Evolutionary conservation across 2,329 filamentous ascomycete species (phyloP), one percentile per base, ranked within the genome.

Genomic region (Tolypocladium ophioglossoides): DNA sequence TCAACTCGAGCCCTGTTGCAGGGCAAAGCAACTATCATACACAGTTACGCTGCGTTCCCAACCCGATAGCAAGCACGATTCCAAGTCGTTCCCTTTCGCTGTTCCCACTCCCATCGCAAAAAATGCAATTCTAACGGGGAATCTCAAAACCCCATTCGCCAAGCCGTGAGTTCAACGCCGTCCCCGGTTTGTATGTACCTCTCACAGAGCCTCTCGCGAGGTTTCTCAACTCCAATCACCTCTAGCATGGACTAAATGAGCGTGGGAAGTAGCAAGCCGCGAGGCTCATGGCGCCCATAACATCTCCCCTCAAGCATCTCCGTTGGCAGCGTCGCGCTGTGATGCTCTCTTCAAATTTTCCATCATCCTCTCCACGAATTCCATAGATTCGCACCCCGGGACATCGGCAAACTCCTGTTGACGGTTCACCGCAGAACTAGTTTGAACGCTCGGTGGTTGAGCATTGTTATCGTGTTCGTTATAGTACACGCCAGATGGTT

Each of bases 341-440:
- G 68, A 70, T 11, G 72, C 73, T 51, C 73, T 69, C 44, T 73
- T 72, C 16, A 82, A 66, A 57, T 79, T 78, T 46, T 65, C 62
- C 71, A 82, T 74, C 70, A 82, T 76, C 57, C 72, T 73, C 62
- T 80, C 76, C 47, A 81, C 72, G 41, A 80, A 69, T 30, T 74
- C 67, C 67, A 73, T 72, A n/a, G 72, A 74, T 59, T 74, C 74
- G 50, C 66, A 61, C 12, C 69, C 70, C 10, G 74, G 70, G 24
- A 74, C 71, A 53, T 75, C 72, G 2, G 72, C 65, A 51, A 75
- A 71, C 18, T 68, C 69, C 38, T 69, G 68, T n/a, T 58, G 57
- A 27, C 18, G 11, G 44, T 48, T 20, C 44, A 34, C n/a, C 27
- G 18, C 27, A 18, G 27, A 20, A 3, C 3, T 8, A 9, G 12